These are phyloP conservation scores for Nannochloropsis oceanica DNA, from an alignment of 108 stramenopile species.

Conservation along the genomic window DNA sequence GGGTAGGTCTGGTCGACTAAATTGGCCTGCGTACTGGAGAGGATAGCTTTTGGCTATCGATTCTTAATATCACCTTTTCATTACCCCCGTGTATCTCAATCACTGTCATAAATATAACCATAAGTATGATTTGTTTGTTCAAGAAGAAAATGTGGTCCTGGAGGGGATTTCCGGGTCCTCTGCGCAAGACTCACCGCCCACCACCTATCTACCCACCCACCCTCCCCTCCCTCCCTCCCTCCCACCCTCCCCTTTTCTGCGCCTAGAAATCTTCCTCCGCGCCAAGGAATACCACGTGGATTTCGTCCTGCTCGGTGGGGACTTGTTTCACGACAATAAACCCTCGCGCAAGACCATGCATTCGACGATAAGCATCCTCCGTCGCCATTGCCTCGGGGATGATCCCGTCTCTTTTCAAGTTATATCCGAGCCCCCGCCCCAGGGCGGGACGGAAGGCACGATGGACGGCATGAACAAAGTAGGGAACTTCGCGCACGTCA, in stretches of 20 bases:
- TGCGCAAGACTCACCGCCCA: not conserved
- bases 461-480: not conserved
- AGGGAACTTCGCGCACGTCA: conserved; percentile 42
- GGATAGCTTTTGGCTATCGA: too few relatives aligned
- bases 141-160: not conserved
- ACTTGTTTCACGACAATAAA: conserved; percentile 95
- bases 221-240: not conserved
- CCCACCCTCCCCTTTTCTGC: conserved; percentile 2
- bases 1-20: conserved; percentile 40
- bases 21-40: not conserved
- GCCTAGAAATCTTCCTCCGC: not conserved
- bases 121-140: not conserved
- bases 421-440: conserved; percentile 15
- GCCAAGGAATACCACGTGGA: conserved; percentile 41
- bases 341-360: conserved; percentile 69
- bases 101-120: not conserved
- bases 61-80: too few relatives aligned
- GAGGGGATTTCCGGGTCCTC: not conserved
- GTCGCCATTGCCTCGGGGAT: conserved; percentile 72
- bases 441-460: not conserved
- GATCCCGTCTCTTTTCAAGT: conserved; percentile 42
- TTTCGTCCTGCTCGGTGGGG: conserved; percentile 76
- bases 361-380: conserved; percentile 74
- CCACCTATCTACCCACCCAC: not conserved
- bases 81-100: not conserved